phyloP scores from a whole-genome alignment of 2,329 filamentous ascomycete genomes.

The Neofusicoccum kwambonambiense region DNA sequence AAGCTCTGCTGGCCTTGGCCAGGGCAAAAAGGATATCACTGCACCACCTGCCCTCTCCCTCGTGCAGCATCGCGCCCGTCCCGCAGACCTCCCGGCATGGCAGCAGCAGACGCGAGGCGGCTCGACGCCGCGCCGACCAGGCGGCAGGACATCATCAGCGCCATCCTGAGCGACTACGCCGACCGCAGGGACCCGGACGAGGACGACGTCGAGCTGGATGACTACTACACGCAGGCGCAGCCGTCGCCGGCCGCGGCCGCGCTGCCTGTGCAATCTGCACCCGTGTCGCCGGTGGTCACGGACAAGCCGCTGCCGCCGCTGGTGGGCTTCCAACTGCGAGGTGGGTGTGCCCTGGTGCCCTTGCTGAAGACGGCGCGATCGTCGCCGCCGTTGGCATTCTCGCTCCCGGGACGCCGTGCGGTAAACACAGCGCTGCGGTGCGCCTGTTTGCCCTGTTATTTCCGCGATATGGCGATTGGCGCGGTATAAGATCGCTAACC shows the following conservation, averaged over 20 bases:
- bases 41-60: neutral
- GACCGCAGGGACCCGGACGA: conserved; percentile 1
- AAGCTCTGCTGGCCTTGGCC: conserved; percentile 18
- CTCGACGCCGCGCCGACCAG: conserved; percentile 27
- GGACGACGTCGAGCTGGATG: conserved; percentile 9
- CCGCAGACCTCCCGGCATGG: conserved; percentile 21
- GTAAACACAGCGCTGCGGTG: neutral
- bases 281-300: neutral
- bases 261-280: neutral
- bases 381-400: neutral
- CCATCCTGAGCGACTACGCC: conserved; percentile 38
- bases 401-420: neutral
- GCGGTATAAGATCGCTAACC: conserved; percentile 7
- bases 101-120: conserved; percentile 17
- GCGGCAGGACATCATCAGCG: conserved; percentile 39
- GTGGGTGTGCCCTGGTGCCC: conserved; percentile 4
- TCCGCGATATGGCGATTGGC: conserved; percentile 1
- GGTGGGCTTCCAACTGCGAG: conserved; percentile 13
- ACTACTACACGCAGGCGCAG: conserved; percentile 13
- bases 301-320: conserved; percentile 12
- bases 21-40: conserved; percentile 1
- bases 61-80: neutral
- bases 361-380: conserved; percentile 7
- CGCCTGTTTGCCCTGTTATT: neutral
- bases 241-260: neutral